Conservation (phyloP, 768 basidiomycete species). For the Paxillus involutus region DNA sequence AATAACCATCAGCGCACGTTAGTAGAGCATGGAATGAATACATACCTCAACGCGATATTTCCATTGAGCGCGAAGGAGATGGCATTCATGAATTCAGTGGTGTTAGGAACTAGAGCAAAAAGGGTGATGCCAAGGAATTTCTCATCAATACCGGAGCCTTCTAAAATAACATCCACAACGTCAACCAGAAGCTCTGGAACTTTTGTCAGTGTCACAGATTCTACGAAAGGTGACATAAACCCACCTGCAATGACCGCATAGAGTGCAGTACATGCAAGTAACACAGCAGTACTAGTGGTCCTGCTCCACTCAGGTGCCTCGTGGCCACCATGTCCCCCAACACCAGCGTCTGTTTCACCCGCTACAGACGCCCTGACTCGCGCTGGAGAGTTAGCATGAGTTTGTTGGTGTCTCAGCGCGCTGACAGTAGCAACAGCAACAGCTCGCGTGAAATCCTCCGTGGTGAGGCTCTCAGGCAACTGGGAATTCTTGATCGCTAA, state of each 20-base stretch:
- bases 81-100: slow-evolving; percentile 99
- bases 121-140: slow-evolving; percentile 97
- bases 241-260: slow-evolving; percentile 95
- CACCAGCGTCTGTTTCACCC: slow-evolving; percentile 42
- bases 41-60: slow-evolving; percentile 93
- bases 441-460: slow-evolving; percentile 90
- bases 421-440: slow-evolving; percentile 94
- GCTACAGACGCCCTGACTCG: slow-evolving; percentile 43
- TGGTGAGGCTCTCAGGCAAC: slow-evolving; percentile 64
- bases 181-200: slow-evolving; percentile 85
- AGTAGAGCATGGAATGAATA: not conserved
- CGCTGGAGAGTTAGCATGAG: slow-evolving; percentile 47
- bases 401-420: slow-evolving; percentile 80
- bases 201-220: slow-evolving; percentile 1
- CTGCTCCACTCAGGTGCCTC: slow-evolving; percentile 98
- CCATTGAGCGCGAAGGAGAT: slow-evolving; percentile 96
- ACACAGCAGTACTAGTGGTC: slow-evolving; percentile 82
- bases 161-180: slow-evolving; percentile 90
- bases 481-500: slow-evolving; percentile 64
- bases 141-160: slow-evolving; percentile 91
- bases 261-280: slow-evolving; percentile 85
- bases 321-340: slow-evolving; percentile 74
- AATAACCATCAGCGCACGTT: slow-evolving; percentile 2
- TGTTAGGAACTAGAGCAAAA: slow-evolving; percentile 97
- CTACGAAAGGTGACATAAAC: slow-evolving; percentile 23